phyloP scores from a whole-genome alignment of 2,329 filamentous ascomycete genomes.

The Claviceps humidiphila region DNA sequence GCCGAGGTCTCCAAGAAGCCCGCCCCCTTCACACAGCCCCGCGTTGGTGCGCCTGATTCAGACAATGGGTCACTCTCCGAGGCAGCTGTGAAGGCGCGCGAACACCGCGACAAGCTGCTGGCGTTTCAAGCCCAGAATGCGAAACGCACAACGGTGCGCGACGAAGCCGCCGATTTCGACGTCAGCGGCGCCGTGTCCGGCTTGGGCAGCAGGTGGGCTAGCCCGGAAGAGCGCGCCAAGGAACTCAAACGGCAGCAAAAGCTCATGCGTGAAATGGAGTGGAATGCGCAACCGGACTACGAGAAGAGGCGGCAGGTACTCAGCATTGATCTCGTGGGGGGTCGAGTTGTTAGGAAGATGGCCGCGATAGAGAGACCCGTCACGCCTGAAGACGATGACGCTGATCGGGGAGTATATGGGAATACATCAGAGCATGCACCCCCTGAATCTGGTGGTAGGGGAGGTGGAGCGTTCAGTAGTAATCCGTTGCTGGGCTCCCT shows the following conservation, averaged over 20 bases:
- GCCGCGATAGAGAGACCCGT: constrained; percentile 45
- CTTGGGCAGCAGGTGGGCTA: constrained; percentile 60
- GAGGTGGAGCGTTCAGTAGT: constrained; percentile 49
- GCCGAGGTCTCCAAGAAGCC: constrained; percentile 51
- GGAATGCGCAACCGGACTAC: constrained; percentile 72
- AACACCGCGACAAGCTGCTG: constrained; percentile 70
- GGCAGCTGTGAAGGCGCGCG: constrained; percentile 55
- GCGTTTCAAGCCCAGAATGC: constrained; percentile 79
- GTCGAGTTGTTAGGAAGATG: constrained; percentile 64
- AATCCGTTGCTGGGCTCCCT: constrained; percentile 55
- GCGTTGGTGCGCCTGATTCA: constrained; percentile 16
- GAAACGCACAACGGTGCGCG: constrained; percentile 67
- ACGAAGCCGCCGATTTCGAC: constrained; percentile 62
- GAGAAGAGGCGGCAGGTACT: constrained; percentile 78
- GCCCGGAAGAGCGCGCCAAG: constrained; percentile 64
- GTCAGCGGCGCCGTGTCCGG: constrained; percentile 31
- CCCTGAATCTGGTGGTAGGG: constrained; percentile 9
- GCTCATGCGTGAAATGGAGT: constrained; percentile 71
- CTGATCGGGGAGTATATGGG: constrained; percentile 18
- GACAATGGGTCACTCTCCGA: constrained; percentile 30
- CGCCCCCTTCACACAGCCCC: constrained; percentile 42
- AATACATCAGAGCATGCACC: constrained; percentile 23
- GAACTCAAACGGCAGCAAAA: constrained; percentile 81
- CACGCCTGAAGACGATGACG: constrained; percentile 34
- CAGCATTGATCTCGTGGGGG: constrained; percentile 68